Percentiles rank a stretch among this genome's conserved stretches.
Conservation (phyloP, 2,329 filamentous ascomycete genomes). For the Teratosphaeria pseudoeucalypti region DNA sequence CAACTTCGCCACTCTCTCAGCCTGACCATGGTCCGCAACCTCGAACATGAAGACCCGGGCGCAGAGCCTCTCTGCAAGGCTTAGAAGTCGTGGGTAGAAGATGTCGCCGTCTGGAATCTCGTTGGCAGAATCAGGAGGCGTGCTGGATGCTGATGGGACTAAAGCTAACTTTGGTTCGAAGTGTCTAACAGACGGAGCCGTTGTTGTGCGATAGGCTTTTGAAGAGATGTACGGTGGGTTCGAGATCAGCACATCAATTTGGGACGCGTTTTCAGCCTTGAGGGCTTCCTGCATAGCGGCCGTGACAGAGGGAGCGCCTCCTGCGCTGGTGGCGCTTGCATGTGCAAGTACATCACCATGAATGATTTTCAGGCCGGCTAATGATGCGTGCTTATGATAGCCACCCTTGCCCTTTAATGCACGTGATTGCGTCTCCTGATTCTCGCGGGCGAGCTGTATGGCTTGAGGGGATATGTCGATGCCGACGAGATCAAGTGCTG, state of each 20-base stretch:
- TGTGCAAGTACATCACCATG: conserved; percentile 25
- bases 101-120: conserved; percentile 32
- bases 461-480: conserved; percentile 63
- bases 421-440: background rate
- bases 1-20: conserved; percentile 48
- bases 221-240: conserved; percentile 88
- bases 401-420: background rate
- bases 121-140: background rate
- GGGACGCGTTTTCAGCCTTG: background rate
- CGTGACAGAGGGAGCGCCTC: conserved; percentile 1
- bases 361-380: conserved; percentile 20
- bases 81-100: conserved; percentile 59
- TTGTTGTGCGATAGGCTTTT: conserved; percentile 50
- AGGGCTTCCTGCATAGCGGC: conserved; percentile 4
- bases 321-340: background rate
- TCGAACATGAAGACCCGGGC: conserved; percentile 57
- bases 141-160: conserved; percentile 41
- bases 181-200: conserved; percentile 62
- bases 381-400: background rate
- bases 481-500: conserved; percentile 47
- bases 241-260: conserved; percentile 57
- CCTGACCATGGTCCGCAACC: conserved; percentile 60
- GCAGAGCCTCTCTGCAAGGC: conserved; percentile 39
- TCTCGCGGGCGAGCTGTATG: conserved; percentile 28
- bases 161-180: conserved; percentile 75